Evolutionary conservation across 371 early-diverging fungal genomes (phyloP).

Genomic region (Mucor piriformis): DNA sequence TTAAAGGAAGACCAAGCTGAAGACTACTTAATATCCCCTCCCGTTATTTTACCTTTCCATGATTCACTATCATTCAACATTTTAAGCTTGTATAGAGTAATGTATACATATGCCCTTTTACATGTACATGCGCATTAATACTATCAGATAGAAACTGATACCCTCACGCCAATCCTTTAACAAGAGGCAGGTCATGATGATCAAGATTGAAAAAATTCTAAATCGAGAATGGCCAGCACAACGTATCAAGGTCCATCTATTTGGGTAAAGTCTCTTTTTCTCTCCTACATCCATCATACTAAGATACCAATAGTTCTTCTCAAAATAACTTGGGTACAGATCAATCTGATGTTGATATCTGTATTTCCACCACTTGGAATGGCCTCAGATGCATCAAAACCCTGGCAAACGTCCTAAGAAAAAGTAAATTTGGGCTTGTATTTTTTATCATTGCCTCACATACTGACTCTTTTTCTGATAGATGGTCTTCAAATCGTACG

Average conservation of each 20-base stretch:
- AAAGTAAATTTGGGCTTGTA: slow-evolving; percentile 29
- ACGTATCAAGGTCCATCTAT: slow-evolving; percentile 61
- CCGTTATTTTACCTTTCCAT: slow-evolving; percentile 11
- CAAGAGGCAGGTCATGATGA: slow-evolving; percentile 49
- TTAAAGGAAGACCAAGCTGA: background rate
- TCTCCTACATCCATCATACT: background rate
- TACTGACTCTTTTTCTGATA: slow-evolving; percentile 8
- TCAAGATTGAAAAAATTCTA: slow-evolving; percentile 58
- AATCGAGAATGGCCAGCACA: slow-evolving; percentile 60
- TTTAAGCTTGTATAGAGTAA: slow-evolving; percentile 37
- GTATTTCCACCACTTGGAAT: slow-evolving; percentile 58
- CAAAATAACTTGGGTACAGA: slow-evolving; percentile 58
- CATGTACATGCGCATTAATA: background rate
- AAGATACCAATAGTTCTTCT: slow-evolving; percentile 47
- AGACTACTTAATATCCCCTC: slow-evolving; percentile 1
- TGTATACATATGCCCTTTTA: background rate
- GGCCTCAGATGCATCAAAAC: slow-evolving; percentile 50
- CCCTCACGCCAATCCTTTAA: slow-evolving; percentile 62
- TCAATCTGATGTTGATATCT: slow-evolving; percentile 65
- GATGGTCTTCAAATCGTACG: slow-evolving; percentile 61
- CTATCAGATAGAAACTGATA: slow-evolving; percentile 38
- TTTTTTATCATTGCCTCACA: background rate
- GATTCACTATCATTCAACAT: slow-evolving; percentile 23
- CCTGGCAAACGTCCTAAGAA: slow-evolving; percentile 42
- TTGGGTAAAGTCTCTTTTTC: slow-evolving; percentile 45